These are phyloP conservation scores for Vigna reflexopilosa DNA, from an alignment of 306 rosid species.

Conservation along the genomic window DNA sequence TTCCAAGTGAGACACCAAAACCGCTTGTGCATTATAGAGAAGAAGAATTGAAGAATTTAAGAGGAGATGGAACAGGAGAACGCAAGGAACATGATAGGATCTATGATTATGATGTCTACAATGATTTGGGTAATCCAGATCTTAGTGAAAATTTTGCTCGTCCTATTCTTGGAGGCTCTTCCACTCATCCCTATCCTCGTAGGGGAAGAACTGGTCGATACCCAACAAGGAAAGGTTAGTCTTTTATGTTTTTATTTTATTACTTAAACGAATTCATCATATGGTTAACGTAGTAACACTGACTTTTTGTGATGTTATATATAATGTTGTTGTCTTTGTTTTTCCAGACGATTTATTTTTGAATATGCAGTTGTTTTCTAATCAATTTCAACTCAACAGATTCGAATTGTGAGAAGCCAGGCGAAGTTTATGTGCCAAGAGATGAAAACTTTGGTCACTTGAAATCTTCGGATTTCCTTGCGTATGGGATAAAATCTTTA, in stretches of 20 bases:
- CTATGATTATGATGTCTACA: constrained; percentile 76
- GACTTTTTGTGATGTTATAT: neutral
- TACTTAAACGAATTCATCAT: too few relatives aligned
- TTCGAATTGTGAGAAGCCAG: constrained; percentile 66
- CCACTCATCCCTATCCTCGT: constrained; percentile 76
- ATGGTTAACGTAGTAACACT: neutral
- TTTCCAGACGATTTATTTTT: too few relatives aligned
- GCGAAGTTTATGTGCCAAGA: constrained; percentile 81
- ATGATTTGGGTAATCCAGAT: constrained; percentile 75
- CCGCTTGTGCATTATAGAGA: constrained; percentile 61
- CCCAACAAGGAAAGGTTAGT: constrained; percentile 56
- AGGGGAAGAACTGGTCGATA: constrained; percentile 89
- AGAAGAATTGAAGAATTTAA: constrained; percentile 65
- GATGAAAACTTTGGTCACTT: constrained; percentile 81
- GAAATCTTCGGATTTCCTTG: constrained; percentile 74
- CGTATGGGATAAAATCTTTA: constrained; percentile 67
- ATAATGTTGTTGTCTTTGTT: too few relatives aligned
- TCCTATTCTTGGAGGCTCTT: constrained; percentile 78
- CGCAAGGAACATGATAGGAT: constrained; percentile 71
- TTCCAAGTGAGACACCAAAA: constrained; percentile 69
- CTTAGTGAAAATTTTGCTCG: constrained; percentile 41
- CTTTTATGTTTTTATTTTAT: neutral
- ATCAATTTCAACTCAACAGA: constrained; percentile 45
- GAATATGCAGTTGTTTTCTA: too few relatives aligned
- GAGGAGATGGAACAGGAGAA: constrained; percentile 76